Percentiles rank a stretch among this genome's conserved stretches.
phyloP scores from a whole-genome alignment of 225 moss, liverwort and hornwort genomes.

The Anthoceros angustus region DNA sequence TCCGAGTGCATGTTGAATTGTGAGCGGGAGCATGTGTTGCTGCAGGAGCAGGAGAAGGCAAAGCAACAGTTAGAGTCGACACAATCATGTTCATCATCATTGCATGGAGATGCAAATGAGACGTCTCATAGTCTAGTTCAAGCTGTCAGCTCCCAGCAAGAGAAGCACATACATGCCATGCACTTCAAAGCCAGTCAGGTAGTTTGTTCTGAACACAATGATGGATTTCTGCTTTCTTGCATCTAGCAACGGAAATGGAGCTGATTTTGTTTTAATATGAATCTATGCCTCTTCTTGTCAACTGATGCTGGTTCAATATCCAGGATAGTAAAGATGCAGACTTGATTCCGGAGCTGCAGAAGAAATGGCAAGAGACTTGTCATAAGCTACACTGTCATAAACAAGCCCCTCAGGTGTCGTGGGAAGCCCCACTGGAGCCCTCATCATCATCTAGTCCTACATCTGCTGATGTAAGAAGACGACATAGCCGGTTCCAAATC shows the following conservation, averaged over 20 bases:
- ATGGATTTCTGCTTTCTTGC: too few species aligned
- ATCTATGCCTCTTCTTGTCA: too few species aligned
- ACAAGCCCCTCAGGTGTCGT: constrained; percentile 6
- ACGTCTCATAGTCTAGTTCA: not conserved
- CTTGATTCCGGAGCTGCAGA: constrained; percentile 28
- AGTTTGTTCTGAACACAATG: not conserved
- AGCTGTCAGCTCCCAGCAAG: not conserved
- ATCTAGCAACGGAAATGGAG: too few species aligned
- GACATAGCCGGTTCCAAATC: not conserved
- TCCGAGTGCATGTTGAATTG: constrained; percentile 25
- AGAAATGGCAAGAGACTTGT: constrained; percentile 42
- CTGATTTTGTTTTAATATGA: too few species aligned
- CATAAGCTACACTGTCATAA: constrained; percentile 14
- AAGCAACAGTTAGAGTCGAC: constrained; percentile 25
- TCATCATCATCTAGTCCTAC: constrained; percentile 13
- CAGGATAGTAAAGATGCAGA: constrained; percentile 5
- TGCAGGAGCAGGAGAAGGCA: constrained; percentile 30
- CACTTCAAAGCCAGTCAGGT: not conserved
- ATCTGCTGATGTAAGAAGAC: not conserved
- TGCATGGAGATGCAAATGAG: constrained; percentile 5
- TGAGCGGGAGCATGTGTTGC: constrained; percentile 21
- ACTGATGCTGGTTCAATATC: not conserved
- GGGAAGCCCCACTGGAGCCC: constrained; percentile 16
- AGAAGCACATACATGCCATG: not conserved
- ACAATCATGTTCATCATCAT: constrained; percentile 23